Conservation (phyloP, 176 grass and related monocot genomes). For the Rhynchospora tenuis region DNA sequence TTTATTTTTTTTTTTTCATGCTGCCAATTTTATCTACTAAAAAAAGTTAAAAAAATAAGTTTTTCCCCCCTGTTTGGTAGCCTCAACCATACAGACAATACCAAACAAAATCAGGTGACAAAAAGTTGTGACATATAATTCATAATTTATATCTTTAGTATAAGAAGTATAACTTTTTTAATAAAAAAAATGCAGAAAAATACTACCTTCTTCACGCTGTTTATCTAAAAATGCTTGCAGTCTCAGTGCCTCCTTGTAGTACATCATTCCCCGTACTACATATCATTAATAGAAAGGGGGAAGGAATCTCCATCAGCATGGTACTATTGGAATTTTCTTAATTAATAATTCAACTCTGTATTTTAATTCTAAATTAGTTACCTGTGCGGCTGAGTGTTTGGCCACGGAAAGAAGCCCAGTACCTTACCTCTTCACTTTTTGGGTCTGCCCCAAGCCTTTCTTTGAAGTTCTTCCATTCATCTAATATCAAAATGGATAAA, state of each 20-base stretch:
- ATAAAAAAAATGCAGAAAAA: not conserved
- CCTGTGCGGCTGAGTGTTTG: constrained; percentile 96
- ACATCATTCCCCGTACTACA: constrained; percentile 95
- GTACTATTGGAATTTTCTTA: constrained; percentile 2
- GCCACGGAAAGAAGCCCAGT: constrained; percentile 94
- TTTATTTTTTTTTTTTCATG: too few relatives aligned
- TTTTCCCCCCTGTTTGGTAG: too few relatives aligned
- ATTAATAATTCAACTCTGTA: not conserved
- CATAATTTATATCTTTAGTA: constrained; percentile 12
- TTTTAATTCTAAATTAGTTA: constrained; percentile 23
- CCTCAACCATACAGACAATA: not conserved
- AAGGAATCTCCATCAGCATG: not conserved
- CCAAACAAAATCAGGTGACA: not conserved
- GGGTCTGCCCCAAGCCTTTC: constrained; percentile 52
- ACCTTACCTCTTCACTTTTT: constrained; percentile 63
- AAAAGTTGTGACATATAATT: not conserved
- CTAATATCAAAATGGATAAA: constrained; percentile 32
- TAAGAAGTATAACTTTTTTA: not conserved
- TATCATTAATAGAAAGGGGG: not conserved
- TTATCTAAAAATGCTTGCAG: constrained; percentile 78
- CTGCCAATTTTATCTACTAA: too few relatives aligned
- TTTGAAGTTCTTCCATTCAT: constrained; percentile 82
- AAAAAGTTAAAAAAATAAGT: too few relatives aligned
- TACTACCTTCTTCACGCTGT: constrained; percentile 39
- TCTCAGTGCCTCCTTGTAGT: constrained; percentile 68